A percentile compares a stretch with the other conserved stretches of the same genome.
phyloP scores from a whole-genome alignment of 805 yeast genomes.

The Yarrowia hollandica region DNA sequence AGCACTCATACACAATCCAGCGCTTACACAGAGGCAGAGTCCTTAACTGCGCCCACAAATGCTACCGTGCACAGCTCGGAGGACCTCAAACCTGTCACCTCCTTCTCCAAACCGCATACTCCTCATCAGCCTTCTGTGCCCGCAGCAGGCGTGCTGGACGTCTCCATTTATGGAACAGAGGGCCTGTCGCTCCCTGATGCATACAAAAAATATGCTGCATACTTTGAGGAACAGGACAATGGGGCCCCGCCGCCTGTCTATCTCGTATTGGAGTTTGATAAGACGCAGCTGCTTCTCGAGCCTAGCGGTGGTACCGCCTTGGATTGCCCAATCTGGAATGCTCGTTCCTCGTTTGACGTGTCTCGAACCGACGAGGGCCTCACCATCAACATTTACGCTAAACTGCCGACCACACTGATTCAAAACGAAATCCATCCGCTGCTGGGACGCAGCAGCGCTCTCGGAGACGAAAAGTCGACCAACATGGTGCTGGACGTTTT shows the following conservation, averaged over 20 bases:
- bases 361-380: slow-evolving; percentile 59
- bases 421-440: slow-evolving; percentile 18
- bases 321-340: slow-evolving; percentile 80
- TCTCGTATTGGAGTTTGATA: slow-evolving; percentile 90
- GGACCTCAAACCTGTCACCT: background rate
- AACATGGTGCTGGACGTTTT: slow-evolving; percentile 59
- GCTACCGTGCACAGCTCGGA: background rate
- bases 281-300: slow-evolving; percentile 86
- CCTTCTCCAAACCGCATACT: background rate
- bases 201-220: slow-evolving; percentile 9
- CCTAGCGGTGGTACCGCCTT: slow-evolving; percentile 76
- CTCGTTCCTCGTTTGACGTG: slow-evolving; percentile 88
- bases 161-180: slow-evolving; percentile 8
- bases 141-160: background rate
- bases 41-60: background rate
- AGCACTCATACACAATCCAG: background rate
- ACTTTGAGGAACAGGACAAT: slow-evolving; percentile 14
- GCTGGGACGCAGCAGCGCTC: slow-evolving; percentile 9
- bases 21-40: background rate
- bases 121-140: background rate
- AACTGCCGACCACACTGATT: slow-evolving; percentile 49
- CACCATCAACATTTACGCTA: slow-evolving; percentile 73
- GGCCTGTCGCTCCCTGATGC: slow-evolving; percentile 17
- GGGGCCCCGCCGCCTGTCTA: slow-evolving; percentile 60
- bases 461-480: slow-evolving; percentile 30